phyloP scores from a whole-genome alignment of 208 protist genomes.

The Naegleria fowleri region DNA sequence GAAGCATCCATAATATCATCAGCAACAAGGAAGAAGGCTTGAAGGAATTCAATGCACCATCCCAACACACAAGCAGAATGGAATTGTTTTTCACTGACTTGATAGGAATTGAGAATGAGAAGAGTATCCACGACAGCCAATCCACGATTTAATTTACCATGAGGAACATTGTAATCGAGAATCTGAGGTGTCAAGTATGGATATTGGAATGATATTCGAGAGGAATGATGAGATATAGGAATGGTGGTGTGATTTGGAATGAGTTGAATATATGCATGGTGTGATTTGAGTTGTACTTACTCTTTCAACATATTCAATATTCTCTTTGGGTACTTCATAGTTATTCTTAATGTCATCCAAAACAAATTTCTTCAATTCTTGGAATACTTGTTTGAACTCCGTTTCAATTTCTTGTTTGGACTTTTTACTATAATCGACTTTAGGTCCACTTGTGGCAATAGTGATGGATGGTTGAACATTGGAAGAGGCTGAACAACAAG shows the following conservation, averaged over 20 bases:
- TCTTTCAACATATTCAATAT: not conserved
- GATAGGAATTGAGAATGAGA: not conserved
- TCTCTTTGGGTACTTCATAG: not conserved
- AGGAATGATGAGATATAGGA: too few relatives aligned
- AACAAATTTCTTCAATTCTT: not conserved
- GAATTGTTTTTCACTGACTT: conserved; percentile 55
- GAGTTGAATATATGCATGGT: too few relatives aligned
- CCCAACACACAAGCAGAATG: conserved; percentile 71
- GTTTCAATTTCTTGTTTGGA: not conserved
- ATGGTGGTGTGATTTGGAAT: too few relatives aligned
- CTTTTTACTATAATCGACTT: not conserved
- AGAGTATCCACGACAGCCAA: conserved; percentile 67
- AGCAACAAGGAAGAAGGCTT: conserved; percentile 92
- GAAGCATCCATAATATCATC: conserved; percentile 96
- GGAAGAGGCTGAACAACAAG: too few relatives aligned
- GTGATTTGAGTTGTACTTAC: too few relatives aligned
- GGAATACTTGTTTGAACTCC: not conserved
- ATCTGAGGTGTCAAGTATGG: conserved; percentile 51
- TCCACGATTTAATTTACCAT: conserved; percentile 79
- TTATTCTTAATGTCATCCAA: conserved; percentile 8
- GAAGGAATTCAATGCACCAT: conserved; percentile 84
- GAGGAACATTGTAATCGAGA: conserved; percentile 70
- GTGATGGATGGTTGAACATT: not conserved
- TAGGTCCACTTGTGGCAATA: not conserved
- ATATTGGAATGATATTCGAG: not conserved